Conservation (phyloP, 73 alveolate genomes). For the Blepharisma japonicum region DNA sequence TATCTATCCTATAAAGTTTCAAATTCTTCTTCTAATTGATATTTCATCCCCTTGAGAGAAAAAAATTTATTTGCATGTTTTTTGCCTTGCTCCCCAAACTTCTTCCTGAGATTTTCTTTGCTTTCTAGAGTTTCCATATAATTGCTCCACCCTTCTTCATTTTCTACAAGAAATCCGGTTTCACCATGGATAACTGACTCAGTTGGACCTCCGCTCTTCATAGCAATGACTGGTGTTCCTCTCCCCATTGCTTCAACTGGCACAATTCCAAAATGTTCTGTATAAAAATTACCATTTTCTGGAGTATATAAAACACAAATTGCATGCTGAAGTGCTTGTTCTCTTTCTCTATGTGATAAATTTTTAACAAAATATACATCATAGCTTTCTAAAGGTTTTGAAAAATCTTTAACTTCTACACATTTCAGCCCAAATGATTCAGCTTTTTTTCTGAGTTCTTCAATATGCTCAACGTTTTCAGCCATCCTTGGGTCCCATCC, state of each 20-base stretch:
- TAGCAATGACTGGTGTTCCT: constrained; percentile 92
- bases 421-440: constrained; percentile 62
- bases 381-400: neutral
- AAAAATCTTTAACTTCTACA: constrained; percentile 33
- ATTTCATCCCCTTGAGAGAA: constrained; percentile 30
- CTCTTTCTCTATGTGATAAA: constrained; percentile 80
- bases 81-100: constrained; percentile 44
- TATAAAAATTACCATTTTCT: constrained; percentile 61
- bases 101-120: constrained; percentile 15
- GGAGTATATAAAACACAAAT: constrained; percentile 96
- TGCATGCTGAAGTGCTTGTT: constrained; percentile 70
- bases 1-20: neutral
- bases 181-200: constrained; percentile 89
- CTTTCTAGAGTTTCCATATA: constrained; percentile 39
- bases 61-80: constrained; percentile 36
- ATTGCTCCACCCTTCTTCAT: constrained; percentile 42
- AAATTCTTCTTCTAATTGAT: neutral
- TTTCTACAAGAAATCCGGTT: constrained; percentile 83
- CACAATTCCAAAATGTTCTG: constrained; percentile 97
- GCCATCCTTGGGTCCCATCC: constrained; percentile 93
- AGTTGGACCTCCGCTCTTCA: constrained; percentile 97
- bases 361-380: constrained; percentile 75
- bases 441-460: constrained; percentile 69
- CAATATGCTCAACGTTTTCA: constrained; percentile 86
- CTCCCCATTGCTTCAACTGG: constrained; percentile 98